Percentiles rank a stretch among this genome's conserved stretches.
These are phyloP conservation scores for Pyricularia pennisetigena DNA, from an alignment of 2,329 filamentous ascomycete genomes.

Conservation along the genomic window DNA sequence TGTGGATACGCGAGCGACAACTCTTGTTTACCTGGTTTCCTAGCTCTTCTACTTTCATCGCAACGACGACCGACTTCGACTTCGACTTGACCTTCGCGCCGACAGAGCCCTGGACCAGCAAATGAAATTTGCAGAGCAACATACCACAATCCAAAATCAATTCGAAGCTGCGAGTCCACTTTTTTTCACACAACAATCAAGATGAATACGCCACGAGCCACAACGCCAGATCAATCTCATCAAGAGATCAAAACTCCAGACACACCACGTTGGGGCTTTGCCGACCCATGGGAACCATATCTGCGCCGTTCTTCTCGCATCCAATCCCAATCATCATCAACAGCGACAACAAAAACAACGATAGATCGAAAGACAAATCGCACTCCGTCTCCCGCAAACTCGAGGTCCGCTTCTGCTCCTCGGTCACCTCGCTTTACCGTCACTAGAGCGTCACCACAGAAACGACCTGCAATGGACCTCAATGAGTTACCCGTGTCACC, in stretches of 20 bases:
- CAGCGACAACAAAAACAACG: conserved; percentile 18
- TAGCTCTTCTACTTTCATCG: not conserved
- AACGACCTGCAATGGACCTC: conserved; percentile 10
- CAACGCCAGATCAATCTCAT: conserved; percentile 26
- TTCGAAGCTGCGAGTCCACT: not conserved
- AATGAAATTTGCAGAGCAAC: not conserved
- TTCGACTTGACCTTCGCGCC: not conserved
- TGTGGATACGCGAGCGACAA: not conserved
- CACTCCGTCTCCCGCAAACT: conserved; percentile 42
- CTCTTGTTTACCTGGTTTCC: not conserved
- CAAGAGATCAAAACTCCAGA: conserved; percentile 49
- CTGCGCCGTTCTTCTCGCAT: conserved; percentile 61
- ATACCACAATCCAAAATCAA: not conserved
- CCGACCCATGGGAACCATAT: conserved; percentile 64
- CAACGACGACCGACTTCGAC: not conserved
- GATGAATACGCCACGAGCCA: conserved; percentile 15
- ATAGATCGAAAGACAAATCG: conserved; percentile 15
- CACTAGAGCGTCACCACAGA: conserved; percentile 12
- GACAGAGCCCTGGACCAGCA: not conserved
- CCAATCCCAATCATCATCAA: conserved; percentile 39
- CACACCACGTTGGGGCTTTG: conserved; percentile 57
- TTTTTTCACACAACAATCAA: not conserved
- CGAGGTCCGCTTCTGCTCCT: conserved; percentile 9
- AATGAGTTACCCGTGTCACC: conserved; percentile 34
- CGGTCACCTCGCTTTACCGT: conserved; percentile 16